Evolutionary conservation across 129 eudicot species (phyloP), one percentile per base, ranked within the genome.

Genomic region (Flaveria ramosissima): DNA sequence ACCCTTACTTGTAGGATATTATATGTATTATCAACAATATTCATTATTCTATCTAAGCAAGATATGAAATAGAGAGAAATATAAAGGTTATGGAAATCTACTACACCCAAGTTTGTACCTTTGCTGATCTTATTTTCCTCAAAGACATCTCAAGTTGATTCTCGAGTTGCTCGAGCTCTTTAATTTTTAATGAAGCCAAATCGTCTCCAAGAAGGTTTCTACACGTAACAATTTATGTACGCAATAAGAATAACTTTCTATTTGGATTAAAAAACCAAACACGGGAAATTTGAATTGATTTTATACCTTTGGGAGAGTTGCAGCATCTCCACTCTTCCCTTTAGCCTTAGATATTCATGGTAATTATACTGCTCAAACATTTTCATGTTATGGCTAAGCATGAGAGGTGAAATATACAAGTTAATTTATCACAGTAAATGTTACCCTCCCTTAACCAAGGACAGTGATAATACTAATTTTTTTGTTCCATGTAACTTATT

Each of bases 201-300:
- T 85, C 92, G 67, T 85, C 89, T 48, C 92, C 92, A 45, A 88
- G 87, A 62, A 85, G 81, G 73, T 88, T 88, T 78, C 92, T 88
- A 11, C 7, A 1, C 1, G n/a, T 15, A 74, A 36, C 8, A 23
- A 26, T 47, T 73, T 21, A 62, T 50, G 41, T 24, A 27, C 32
- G 56, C 60, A 55, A 26, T 48, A 65, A 65, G 23, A 73, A 36
- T 43, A 56, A 59, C 11, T n/a, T 19, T 51, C 19, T n/a, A 12
- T 6, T 19, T 4, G 6, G 53, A 39, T 42, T 14, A 42, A 60
- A 16, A 15, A 45, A 45, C 12, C 7, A 36, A 36, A 36, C 7
- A 36, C 0, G 8, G 41, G 1, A 8, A 45, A 13, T 77, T 20
- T 17, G 2, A 43, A 59, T 30, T 11, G 42, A 32, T 60, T 6